These are phyloP conservation scores for Coniochaeta sp. DNA, from an alignment of 2,329 filamentous ascomycete species.

Conservation along the genomic window DNA sequence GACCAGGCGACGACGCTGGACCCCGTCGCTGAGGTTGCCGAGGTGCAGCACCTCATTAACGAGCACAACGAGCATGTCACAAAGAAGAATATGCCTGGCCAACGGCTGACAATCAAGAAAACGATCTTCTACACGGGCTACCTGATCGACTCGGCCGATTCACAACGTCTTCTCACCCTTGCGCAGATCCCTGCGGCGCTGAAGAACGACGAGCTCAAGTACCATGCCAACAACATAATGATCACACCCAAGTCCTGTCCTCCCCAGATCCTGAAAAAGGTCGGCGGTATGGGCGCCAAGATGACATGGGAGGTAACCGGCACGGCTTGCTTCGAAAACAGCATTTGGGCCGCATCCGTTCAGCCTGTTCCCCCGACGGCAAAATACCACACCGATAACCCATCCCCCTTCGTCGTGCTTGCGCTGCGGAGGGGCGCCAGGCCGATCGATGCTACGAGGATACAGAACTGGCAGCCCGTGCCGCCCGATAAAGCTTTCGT, in stretches of 20 bases:
- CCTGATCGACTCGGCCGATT: slow-evolving; percentile 66
- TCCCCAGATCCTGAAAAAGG: slow-evolving; percentile 65
- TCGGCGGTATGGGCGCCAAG: slow-evolving; percentile 79
- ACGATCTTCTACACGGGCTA: slow-evolving; percentile 91
- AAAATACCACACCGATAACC: slow-evolving; percentile 71
- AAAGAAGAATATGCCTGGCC: slow-evolving; percentile 22
- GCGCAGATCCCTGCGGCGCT: slow-evolving; percentile 54
- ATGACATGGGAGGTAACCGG: slow-evolving; percentile 79
- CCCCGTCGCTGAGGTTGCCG: slow-evolving; percentile 70
- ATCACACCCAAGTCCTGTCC: slow-evolving; percentile 76
- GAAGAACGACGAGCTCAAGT: slow-evolving; percentile 65
- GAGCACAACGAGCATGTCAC: slow-evolving; percentile 63
- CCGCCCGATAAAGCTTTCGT: slow-evolving; percentile 61
- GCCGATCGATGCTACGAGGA: slow-evolving; percentile 72
- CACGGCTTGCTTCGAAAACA: slow-evolving; percentile 66
- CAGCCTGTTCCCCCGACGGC: slow-evolving; percentile 61
- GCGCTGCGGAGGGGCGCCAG: slow-evolving; percentile 69
- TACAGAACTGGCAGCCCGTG: slow-evolving; percentile 76
- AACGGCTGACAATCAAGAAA: slow-evolving; percentile 67
- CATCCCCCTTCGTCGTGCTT: slow-evolving; percentile 71
- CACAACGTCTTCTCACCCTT: slow-evolving; percentile 64
- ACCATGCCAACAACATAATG: slow-evolving; percentile 82
- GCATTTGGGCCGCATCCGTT: slow-evolving; percentile 80
- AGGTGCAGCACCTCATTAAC: slow-evolving; percentile 86
- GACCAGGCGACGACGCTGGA: slow-evolving; percentile 69